Conservation (phyloP, 2,329 filamentous ascomycete species). For the Bimuria novae-zelandiae region DNA sequence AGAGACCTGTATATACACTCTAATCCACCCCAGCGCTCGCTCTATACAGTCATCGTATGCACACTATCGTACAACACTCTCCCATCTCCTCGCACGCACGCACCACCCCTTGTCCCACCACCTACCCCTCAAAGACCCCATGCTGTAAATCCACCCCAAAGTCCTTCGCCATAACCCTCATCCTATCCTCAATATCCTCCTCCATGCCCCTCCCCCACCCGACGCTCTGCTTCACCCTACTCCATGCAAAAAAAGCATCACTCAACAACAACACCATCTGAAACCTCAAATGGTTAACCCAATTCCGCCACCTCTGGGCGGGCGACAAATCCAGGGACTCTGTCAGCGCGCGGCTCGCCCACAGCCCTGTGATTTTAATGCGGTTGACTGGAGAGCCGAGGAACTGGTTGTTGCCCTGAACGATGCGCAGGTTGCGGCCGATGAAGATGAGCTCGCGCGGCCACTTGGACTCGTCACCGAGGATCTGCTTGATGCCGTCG, state of each 20-base stretch:
- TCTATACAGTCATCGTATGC: conserved; percentile 7
- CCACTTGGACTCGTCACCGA: conserved; percentile 85
- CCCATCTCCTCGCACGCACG: background rate
- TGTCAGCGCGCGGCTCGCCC: conserved; percentile 84
- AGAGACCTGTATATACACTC: too few relatives aligned
- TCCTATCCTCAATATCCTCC: conserved; percentile 85
- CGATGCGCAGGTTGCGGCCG: conserved; percentile 87
- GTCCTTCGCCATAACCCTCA: conserved; percentile 86
- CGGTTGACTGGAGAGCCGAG: conserved; percentile 87
- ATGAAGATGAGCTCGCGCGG: conserved; percentile 92
- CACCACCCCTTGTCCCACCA: background rate
- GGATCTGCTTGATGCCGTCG: conserved; percentile 74
- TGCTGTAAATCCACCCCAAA: conserved; percentile 91
- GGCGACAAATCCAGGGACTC: conserved; percentile 70
- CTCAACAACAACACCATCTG: conserved; percentile 73
- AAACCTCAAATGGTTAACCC: conserved; percentile 81
- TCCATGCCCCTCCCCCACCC: conserved; percentile 86
- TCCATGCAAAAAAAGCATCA: conserved; percentile 83
- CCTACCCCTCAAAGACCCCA: conserved; percentile 80
- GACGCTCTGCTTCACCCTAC: conserved; percentile 75
- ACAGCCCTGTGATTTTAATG: conserved; percentile 89
- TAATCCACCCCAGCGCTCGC: too few relatives aligned
- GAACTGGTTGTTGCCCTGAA: conserved; percentile 91
- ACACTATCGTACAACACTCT: conserved; percentile 3
- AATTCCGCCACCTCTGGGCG: conserved; percentile 67